A percentile compares a stretch with the other conserved stretches of the same genome.
Conservation (phyloP, 2,329 filamentous ascomycete genomes). For the Cytospora piceicola region DNA sequence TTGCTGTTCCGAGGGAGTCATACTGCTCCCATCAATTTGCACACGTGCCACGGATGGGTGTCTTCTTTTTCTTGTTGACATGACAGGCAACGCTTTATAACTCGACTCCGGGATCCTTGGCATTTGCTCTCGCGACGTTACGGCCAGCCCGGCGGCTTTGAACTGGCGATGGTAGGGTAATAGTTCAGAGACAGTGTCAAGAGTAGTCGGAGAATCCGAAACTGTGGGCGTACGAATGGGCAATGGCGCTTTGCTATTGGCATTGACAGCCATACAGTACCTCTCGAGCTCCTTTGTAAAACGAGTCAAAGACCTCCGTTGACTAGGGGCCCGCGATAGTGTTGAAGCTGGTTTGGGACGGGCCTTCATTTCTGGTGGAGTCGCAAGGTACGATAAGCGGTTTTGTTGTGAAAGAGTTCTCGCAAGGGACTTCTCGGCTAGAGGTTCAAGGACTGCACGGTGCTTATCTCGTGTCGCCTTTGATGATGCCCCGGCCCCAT, state of each 20-base stretch:
- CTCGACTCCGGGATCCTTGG: slow-evolving; percentile 20
- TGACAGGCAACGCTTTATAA: not conserved
- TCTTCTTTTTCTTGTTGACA: not conserved
- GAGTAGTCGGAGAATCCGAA: slow-evolving; percentile 47
- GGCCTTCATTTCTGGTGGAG: slow-evolving; percentile 31
- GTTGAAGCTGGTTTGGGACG: slow-evolving; percentile 27
- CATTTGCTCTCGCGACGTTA: slow-evolving; percentile 56
- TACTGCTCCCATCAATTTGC: slow-evolving; percentile 28
- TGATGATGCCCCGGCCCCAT: slow-evolving; percentile 14
- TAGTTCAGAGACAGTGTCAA: slow-evolving; percentile 56
- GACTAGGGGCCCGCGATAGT: slow-evolving; percentile 49
- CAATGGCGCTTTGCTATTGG: slow-evolving; percentile 40
- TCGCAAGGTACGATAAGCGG: slow-evolving; percentile 44
- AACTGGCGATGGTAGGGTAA: slow-evolving; percentile 60
- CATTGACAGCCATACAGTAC: slow-evolving; percentile 45
- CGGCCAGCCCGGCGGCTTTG: slow-evolving; percentile 56
- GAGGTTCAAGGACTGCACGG: slow-evolving; percentile 42
- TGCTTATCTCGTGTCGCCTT: slow-evolving; percentile 37
- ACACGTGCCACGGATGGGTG: not conserved
- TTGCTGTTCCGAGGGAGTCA: slow-evolving; percentile 25
- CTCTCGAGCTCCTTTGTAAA: slow-evolving; percentile 48
- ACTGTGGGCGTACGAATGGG: slow-evolving; percentile 46
- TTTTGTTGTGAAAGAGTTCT: slow-evolving; percentile 51
- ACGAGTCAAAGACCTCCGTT: slow-evolving; percentile 46
- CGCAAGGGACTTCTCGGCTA: slow-evolving; percentile 49